Base-by-base conservation (phyloP, 331 rosid genomes). In the Acacia pycnantha region DNA sequence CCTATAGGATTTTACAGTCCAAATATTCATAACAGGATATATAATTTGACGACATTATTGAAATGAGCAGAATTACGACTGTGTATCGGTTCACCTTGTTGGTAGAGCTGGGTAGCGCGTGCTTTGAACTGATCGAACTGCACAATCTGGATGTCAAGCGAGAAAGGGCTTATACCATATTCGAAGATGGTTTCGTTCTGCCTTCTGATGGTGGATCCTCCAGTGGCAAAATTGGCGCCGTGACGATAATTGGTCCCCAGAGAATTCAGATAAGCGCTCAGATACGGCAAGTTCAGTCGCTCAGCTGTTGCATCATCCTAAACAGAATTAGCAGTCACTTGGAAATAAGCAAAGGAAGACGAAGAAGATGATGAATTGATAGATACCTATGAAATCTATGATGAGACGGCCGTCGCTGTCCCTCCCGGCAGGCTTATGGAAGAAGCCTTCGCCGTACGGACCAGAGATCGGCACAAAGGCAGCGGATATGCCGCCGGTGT, bases 161-260 rank as follows among this genome's bases (percentile, higher is more conserved):
- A 85, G 69, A 95, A 95, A 4, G 99, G 99, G 73, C 99, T 95
- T 19, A 93, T 93, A 46, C 97, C 97, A 80, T 95, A 77, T 51
- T 95, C 84, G 33, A 81, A 95, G 37, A 95, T 95, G 85, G 99
- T 95, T 66, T 95, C 99, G 56, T 95, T 95, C 71, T 84, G 94
- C 89, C 74, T 92, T 84, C 97, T 87, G 37, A 95, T 85, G 41
- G 99, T 95, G 73, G 99, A 95, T 77, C 99, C 99, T 33, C 99
- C 99, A 0, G 99, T 93, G 16, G 98, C 99, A 22, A 95, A 95
- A 77, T 95, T 95, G 0, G 99, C 99, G 14, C 99, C 99, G 29
- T 92, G 94, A 54, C 90, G 86, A 85, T 86, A 95, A 86, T 88
- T 88, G 35, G 94, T 86, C 70, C 97, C 99, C 1, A 95, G 91